These are phyloP conservation scores for Capillidium heterosporum DNA, from an alignment of 371 early-diverging fungal species.

Conservation along the genomic window DNA sequence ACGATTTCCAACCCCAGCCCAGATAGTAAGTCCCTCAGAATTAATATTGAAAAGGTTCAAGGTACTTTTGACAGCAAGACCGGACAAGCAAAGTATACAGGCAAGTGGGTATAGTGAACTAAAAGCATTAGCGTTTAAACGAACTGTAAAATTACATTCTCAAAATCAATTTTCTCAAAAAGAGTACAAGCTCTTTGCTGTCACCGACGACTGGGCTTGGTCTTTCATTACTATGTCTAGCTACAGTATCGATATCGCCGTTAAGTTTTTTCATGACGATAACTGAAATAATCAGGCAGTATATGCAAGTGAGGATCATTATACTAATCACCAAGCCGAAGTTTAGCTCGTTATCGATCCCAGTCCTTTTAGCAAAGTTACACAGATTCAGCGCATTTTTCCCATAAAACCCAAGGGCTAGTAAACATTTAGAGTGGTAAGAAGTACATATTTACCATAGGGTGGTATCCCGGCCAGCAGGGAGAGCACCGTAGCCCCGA, in stretches of 20 bases:
- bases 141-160: neutral
- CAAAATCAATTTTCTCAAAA: neutral
- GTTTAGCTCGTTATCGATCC: neutral
- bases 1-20: neutral
- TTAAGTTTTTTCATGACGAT: neutral
- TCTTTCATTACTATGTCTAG: neutral
- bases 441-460: neutral
- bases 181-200: too few relatives aligned
- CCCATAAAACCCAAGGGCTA: neutral
- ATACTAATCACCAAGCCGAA: neutral
- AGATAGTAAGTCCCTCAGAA: neutral
- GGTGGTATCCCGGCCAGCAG: neutral
- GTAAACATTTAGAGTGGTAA: neutral
- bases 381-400: neutral
- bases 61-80: neutral
- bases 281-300: neutral
- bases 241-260: neutral
- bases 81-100: neutral
- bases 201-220: neutral
- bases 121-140: neutral
- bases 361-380: neutral
- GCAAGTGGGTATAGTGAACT: neutral
- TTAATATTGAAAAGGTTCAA: neutral
- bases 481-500: neutral
- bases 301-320: neutral